phyloP scores from a whole-genome alignment of 2,329 filamentous ascomycete genomes.

The Aspergillus unguis region DNA sequence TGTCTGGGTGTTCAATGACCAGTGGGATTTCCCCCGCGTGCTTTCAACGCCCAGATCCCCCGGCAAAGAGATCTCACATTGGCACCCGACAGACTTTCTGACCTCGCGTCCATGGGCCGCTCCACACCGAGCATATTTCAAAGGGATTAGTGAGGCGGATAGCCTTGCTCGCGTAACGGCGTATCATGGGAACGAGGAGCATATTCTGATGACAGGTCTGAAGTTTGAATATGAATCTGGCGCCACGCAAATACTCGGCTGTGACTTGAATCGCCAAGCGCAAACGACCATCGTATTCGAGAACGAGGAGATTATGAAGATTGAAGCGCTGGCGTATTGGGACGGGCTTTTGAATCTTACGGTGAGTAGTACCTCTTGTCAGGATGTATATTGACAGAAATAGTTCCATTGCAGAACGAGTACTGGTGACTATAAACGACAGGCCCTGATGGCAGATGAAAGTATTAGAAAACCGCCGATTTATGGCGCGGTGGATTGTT shows the following conservation, averaged over 20 bases:
- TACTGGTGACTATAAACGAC: too few relatives aligned
- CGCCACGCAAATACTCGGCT: neutral
- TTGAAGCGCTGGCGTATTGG: neutral
- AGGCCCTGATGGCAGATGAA: too few relatives aligned
- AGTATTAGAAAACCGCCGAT: too few relatives aligned
- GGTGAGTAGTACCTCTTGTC: neutral
- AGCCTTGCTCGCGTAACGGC: neutral
- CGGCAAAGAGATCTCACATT: neutral
- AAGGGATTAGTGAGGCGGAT: neutral
- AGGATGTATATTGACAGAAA: neutral
- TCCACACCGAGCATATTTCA: neutral
- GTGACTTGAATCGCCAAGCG: neutral
- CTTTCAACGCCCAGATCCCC: neutral
- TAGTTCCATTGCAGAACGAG: neutral
- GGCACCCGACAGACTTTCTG: neutral
- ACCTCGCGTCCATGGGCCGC: neutral
- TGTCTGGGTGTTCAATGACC: slow-evolving; percentile 6
- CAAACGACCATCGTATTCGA: neutral
- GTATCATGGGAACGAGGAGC: neutral
- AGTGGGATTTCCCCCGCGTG: slow-evolving; percentile 4
- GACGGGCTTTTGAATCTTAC: neutral
- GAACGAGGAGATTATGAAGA: neutral
- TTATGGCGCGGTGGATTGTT: neutral
- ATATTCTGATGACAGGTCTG: neutral
- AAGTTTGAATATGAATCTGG: slow-evolving; percentile 1